Conservation (phyloP, 495 filamentous ascomycete species). For the Chaetomium tenue region DNA sequence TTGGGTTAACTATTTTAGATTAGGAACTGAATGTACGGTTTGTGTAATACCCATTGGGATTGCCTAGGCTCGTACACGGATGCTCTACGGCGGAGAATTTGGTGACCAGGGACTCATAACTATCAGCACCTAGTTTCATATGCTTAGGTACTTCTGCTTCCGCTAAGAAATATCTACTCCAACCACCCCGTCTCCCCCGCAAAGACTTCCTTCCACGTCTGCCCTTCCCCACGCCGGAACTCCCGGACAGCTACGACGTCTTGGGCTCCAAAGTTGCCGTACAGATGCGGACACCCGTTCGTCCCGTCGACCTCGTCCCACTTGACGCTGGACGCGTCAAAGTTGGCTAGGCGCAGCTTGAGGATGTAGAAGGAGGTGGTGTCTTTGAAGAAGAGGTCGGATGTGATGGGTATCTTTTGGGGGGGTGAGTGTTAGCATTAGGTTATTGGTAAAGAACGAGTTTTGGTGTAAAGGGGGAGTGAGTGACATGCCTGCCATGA, state of each 20-base stretch:
- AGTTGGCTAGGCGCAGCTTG: conserved; percentile 37
- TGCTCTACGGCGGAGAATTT: no score
- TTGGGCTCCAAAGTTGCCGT: conserved; percentile 47
- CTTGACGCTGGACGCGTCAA: conserved; percentile 31
- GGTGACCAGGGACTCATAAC: no score
- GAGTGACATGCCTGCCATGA: conserved; percentile 45
- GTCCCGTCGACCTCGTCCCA: conserved; percentile 44
- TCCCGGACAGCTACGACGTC: conserved; percentile 38
- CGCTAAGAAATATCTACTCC: conserved; percentile 16
- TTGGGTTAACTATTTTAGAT: neutral
- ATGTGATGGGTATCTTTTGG: conserved; percentile 47
- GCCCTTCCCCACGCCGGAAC: conserved; percentile 34
- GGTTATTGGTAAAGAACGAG: no score
- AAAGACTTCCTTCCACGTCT: conserved; percentile 41
- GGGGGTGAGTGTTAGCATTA: neutral
- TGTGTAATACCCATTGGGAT: neutral
- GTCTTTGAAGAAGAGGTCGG: conserved; percentile 47
- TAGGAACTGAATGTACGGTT: neutral
- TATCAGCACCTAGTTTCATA: neutral
- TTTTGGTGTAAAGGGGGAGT: no score
- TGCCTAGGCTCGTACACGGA: no score
- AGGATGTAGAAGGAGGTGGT: conserved; percentile 42
- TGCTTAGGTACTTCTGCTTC: neutral
- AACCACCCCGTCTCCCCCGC: conserved; percentile 31
- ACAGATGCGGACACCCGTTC: conserved; percentile 47